Percentiles rank a stretch among this genome's conserved stretches.
phyloP scores from a whole-genome alignment of 2,329 filamentous ascomycete species.

The Microcera coccophila region DNA sequence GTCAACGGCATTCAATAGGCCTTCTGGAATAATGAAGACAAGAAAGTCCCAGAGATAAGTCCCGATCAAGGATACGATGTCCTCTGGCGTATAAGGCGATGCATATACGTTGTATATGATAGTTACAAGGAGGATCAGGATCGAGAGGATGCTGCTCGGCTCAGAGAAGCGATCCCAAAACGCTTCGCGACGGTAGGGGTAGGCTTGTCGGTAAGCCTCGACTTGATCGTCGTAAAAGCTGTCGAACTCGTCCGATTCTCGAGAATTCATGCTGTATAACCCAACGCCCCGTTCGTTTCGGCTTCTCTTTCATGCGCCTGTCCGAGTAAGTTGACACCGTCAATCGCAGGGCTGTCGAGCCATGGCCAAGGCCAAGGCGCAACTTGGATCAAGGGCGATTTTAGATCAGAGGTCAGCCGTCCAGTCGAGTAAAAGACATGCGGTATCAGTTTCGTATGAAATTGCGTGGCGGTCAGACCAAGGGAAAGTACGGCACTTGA shows the following conservation, averaged over 20 bases:
- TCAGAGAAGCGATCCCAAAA: constrained; percentile 33
- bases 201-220: constrained; percentile 30
- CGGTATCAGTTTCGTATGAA: no score
- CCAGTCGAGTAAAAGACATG: no score
- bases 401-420: no score
- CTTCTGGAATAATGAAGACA: constrained; percentile 54
- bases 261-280: constrained; percentile 34
- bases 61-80: constrained; percentile 24
- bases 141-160: constrained; percentile 34
- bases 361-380: constrained; percentile 17
- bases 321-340: constrained; percentile 24
- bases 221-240: constrained; percentile 36
- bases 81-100: constrained; percentile 30
- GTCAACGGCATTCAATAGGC: constrained; percentile 55
- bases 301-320: constrained; percentile 21
- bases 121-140: constrained; percentile 31
- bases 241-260: constrained; percentile 30
- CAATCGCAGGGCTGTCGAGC: constrained; percentile 19
- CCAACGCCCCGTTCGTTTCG: constrained; percentile 14
- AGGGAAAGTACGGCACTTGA: background rate
- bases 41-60: constrained; percentile 58
- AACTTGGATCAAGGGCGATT: background rate
- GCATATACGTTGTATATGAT: constrained; percentile 34
- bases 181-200: constrained; percentile 20
- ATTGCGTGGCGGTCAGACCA: no score